A percentile compares a stretch with the other conserved stretches of the same genome.
Evolutionary conservation across 306 rosid genomes (phyloP).

Genomic region (Fragaria iinumae): DNA sequence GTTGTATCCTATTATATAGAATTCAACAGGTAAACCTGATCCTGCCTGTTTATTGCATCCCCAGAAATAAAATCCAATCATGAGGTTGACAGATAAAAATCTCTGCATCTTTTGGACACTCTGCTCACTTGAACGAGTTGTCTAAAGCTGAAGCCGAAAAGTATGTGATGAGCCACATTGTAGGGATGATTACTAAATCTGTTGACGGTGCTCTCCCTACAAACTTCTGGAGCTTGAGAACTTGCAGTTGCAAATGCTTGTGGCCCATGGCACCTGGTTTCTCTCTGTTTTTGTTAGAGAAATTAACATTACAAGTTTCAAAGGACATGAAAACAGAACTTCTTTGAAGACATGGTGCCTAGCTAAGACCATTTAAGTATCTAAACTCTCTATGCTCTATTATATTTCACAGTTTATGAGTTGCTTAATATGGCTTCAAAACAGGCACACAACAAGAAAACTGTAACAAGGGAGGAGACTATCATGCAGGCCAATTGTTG

Average conservation of each 20-base stretch:
- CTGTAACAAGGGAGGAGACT: too few relatives aligned
- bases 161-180: background rate
- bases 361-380: background rate
- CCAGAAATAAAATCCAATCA: background rate
- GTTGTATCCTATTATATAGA: too few relatives aligned
- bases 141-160: background rate
- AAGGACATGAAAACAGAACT: background rate
- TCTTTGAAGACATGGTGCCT: background rate
- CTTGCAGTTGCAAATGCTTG: background rate
- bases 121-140: background rate
- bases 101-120: constrained; percentile 1
- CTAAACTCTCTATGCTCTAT: background rate
- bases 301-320: background rate
- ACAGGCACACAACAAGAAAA: background rate
- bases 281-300: background rate
- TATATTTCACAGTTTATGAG: background rate
- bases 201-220: background rate
- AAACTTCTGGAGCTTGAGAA: background rate
- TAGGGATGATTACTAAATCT: background rate
- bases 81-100: background rate
- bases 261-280: background rate
- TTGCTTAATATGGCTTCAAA: too few relatives aligned
- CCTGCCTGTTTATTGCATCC: background rate
- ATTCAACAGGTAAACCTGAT: background rate
- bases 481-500: too few relatives aligned